Base-by-base conservation (phyloP, 306 rosid species). In the Sechiopsis laciniata region DNA sequence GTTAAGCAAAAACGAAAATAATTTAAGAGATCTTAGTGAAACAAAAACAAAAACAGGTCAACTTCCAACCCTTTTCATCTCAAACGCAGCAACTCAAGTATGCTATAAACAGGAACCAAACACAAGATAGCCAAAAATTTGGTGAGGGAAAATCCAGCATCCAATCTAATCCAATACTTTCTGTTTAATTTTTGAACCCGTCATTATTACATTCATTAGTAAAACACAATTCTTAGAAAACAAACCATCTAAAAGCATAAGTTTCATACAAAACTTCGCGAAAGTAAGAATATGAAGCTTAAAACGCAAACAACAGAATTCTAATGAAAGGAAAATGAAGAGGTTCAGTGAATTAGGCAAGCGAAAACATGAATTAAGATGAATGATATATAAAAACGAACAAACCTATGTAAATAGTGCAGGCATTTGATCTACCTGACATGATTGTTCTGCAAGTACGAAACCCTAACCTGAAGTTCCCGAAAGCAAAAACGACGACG, bases 331-430 rank as follows among this genome's bases (percentile, higher is more conserved):
- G 45, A 37, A 37, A 5, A 37, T 7, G 8, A 37, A 37, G 45
- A 37, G 45, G 45, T 6, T 37, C 45, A 37, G 45, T 16, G 52
- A 24, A 53, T 26, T 16, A 53, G 26, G 50, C 10, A 45, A 50
- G 37, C 6, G 10, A 67, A 65, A 7, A 16, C 14, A 17, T 8
- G 21, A 46, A 66, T 66, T 40, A 17, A n/a, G 52, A 7, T 37
- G 26, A 17, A 37, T 12, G 9, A 52, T 37, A 52, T 8, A 32
- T 26, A 24, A 26, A 2, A 55, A 55, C 3, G 6, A 26, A 72
- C 75, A 32, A 55, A 72, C 75, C 61, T 55, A 72, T 10, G 63
- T 19, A 72, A 56, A 68, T 6, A 21, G 48, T 64, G 71, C 71
- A 56, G 11, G 56, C 24, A 74, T 72, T 55, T 46, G 59, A 52